Conservation (phyloP, 2,329 filamentous ascomycete species). For the Epichloe sibirici region DNA sequence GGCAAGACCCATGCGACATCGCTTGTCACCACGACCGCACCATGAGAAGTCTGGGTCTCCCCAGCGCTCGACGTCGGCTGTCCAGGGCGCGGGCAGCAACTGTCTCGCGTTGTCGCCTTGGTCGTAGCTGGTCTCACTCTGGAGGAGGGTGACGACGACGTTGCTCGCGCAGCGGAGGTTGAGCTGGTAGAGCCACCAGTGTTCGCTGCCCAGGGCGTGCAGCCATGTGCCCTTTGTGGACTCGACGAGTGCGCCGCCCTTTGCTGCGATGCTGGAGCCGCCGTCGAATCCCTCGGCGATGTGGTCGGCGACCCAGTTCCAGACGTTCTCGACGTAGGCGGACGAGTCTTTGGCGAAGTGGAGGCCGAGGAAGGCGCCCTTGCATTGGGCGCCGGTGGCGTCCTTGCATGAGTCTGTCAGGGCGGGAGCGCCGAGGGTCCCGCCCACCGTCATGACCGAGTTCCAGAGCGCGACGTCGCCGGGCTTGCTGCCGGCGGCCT, state of each 20-base stretch:
- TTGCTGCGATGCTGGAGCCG: constrained; percentile 32
- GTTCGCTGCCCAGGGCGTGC: constrained; percentile 34
- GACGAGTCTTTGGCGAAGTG: constrained; percentile 29
- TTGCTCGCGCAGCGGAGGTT: constrained; percentile 37
- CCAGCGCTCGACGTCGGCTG: constrained; percentile 21
- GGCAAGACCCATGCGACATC: constrained; percentile 30
- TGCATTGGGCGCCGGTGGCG: constrained; percentile 23
- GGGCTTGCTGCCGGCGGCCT: constrained; percentile 22
- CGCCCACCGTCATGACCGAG: constrained; percentile 32
- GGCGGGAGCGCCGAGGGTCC: constrained; percentile 25
- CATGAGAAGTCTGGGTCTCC: constrained; percentile 31
- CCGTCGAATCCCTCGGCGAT: constrained; percentile 29
- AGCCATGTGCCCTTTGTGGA: constrained; percentile 39
- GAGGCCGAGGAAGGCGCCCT: constrained; percentile 34
- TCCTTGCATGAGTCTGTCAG: constrained; percentile 24
- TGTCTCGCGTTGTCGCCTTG: constrained; percentile 22
- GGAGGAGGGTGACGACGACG: constrained; percentile 36
- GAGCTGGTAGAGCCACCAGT: constrained; percentile 47
- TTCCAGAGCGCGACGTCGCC: constrained; percentile 41
- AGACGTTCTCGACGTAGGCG: constrained; percentile 14
- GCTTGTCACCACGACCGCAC: constrained; percentile 23
- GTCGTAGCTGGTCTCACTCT: constrained; percentile 39
- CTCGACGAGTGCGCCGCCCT: constrained; percentile 35
- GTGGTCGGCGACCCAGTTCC: constrained; percentile 37
- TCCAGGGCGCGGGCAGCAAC: constrained; percentile 26